Evolutionary conservation across 768 basidiomycete species (phyloP), one percentile per base, ranked within the genome.

Genomic region (Leccinum uliginosum): DNA sequence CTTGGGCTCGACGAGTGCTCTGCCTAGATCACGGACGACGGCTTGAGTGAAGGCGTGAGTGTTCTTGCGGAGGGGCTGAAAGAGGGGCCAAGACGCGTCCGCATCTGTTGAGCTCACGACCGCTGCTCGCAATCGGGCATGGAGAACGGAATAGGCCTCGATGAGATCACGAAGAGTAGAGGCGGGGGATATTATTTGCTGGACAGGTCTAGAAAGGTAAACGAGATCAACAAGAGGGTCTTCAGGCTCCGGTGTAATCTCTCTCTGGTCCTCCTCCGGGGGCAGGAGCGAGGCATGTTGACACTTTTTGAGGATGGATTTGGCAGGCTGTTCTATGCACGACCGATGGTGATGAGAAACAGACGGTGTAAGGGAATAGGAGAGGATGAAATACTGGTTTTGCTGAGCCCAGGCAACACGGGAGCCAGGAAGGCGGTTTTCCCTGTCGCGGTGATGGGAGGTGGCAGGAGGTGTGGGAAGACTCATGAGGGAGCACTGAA

Each of bases 191-290:
- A 88, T 70, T 53, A 93, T 85, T 50, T 75, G 79, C 3, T 78
- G 69, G 3, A 93, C 79, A 3, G 90, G 85, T 26, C 78, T 74
- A n/a, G 78, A 77, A 29, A 93, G 80, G 66, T 90, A 93, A 19
- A 71, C 69, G 12, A 84, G 71, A 63, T 90, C 77, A 7, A 76
- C 76, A 17, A 90, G 76, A 11, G 89, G 87, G 63, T 85, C 82
- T 2, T 73, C 71, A 3, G 91, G 91, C 63, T 90, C 90, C n/a
- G 91, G 91, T 0, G 91, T 92, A 14, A 76, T 71, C 55, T 89
- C 84, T 55, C 89, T 81, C 51, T 73, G 69, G 24, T 71, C 72
- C 50, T 78, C 74, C n/a, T 81, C 75, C 3, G 76, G 58, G 3
- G 68, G 65, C 1, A 77, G 68, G 21, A 79, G 71, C 21, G 69